A percentile compares a stretch with the other conserved stretches of the same genome.
Conservation (phyloP, 2,329 filamentous ascomycete species). For the Trichoderma gracile region DNA sequence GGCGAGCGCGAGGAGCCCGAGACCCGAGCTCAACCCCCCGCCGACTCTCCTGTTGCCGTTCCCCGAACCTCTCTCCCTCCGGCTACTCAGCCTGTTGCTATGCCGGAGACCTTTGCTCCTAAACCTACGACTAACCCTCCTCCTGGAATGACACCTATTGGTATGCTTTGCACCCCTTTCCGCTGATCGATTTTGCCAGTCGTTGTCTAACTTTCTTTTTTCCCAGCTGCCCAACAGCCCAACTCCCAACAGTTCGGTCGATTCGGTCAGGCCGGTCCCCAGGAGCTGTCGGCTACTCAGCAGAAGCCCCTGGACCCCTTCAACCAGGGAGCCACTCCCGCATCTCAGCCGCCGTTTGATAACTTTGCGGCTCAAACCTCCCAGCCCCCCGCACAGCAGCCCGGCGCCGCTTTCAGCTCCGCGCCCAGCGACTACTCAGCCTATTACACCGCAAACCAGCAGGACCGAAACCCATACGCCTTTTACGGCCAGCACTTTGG, state of each 20-base stretch:
- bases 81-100: slow-evolving; percentile 55
- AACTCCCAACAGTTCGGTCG: slow-evolving; percentile 69
- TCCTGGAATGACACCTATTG: slow-evolving; percentile 41
- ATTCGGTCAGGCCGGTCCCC: slow-evolving; percentile 62
- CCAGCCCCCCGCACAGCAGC: slow-evolving; percentile 59
- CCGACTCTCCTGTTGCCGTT: slow-evolving; percentile 84
- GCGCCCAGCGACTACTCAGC: slow-evolving; percentile 78
- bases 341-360: slow-evolving; percentile 60
- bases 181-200: not conserved
- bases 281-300: slow-evolving; percentile 57
- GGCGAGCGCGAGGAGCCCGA: slow-evolving; percentile 94
- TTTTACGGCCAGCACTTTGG: slow-evolving; percentile 69
- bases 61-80: slow-evolving; percentile 87
- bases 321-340: slow-evolving; percentile 63
- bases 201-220: slow-evolving; percentile 28
- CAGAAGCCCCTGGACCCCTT: slow-evolving; percentile 91
- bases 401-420: slow-evolving; percentile 68
- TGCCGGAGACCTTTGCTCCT: slow-evolving; percentile 58
- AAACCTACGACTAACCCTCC: slow-evolving; percentile 52
- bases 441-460: slow-evolving; percentile 79
- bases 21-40: slow-evolving; percentile 88
- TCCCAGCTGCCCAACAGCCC: slow-evolving; percentile 49
- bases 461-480: slow-evolving; percentile 73
- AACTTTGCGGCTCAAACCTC: slow-evolving; percentile 59
- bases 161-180: slow-evolving; percentile 30